These are phyloP conservation scores for Fremontodendron californicum DNA, from an alignment of 345 rosid species.

Conservation along the genomic window DNA sequence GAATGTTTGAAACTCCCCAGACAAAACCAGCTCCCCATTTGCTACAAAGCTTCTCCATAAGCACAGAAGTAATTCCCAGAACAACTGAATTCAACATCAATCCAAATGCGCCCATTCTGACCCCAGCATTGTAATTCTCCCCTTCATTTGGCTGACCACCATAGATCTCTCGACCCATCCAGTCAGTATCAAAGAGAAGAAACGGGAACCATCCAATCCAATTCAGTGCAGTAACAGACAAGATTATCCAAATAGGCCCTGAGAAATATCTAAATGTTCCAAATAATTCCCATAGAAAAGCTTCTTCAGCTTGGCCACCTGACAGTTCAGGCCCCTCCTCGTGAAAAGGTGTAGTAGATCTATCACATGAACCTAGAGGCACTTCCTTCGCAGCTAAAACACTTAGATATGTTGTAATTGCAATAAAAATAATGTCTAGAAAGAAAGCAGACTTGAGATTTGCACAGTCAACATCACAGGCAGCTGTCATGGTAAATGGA, in stretches of 20 bases:
- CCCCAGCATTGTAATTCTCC: conserved; percentile 54
- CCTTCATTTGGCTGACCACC: conserved; percentile 82
- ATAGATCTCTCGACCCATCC: too few species aligned
- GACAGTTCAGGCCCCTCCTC: conserved; percentile 43
- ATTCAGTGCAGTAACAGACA: too few species aligned
- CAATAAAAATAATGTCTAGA: conserved; percentile 64
- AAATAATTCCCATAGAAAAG: conserved; percentile 80
- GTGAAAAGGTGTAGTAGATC: conserved; percentile 24
- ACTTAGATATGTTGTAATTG: conserved; percentile 51
- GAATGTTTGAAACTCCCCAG: conserved; percentile 79
- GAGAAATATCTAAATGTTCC: too few species aligned
- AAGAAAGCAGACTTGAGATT: too few species aligned
- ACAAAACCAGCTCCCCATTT: conserved; percentile 96
- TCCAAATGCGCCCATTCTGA: conserved; percentile 88
- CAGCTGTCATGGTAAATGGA: too few species aligned
- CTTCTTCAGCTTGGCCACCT: conserved; percentile 49
- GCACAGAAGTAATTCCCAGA: conserved; percentile 86
- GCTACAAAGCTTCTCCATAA: conserved; percentile 90
- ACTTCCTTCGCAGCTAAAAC: conserved; percentile 64
- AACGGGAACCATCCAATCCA: too few species aligned
- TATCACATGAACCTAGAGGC: conserved; percentile 40
- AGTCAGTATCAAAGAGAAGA: too few species aligned
- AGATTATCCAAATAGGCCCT: too few species aligned
- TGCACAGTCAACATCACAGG: too few species aligned
- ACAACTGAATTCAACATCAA: conserved; percentile 85